Conservation (phyloP, 1,139 yeast species). For the Suhomyces guaymorum region DNA sequence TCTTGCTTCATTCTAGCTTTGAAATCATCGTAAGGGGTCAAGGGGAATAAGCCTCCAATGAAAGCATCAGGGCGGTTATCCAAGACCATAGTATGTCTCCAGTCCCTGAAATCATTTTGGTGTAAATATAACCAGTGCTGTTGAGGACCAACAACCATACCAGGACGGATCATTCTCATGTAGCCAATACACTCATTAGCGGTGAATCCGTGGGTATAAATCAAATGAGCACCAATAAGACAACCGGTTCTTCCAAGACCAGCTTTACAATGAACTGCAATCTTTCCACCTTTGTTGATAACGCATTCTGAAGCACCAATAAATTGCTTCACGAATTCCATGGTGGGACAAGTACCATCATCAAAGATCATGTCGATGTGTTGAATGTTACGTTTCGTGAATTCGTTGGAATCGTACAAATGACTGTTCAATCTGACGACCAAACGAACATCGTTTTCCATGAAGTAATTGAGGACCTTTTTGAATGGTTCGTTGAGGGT, state of each 20-base stretch:
- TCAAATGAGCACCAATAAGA: constrained; percentile 92
- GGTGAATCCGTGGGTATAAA: constrained; percentile 94
- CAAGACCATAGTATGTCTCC: constrained; percentile 92
- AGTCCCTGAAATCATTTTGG: constrained; percentile 92
- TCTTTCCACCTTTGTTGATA: constrained; percentile 80
- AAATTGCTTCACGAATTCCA: constrained; percentile 88
- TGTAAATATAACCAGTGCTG: constrained; percentile 97
- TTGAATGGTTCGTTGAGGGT: constrained; percentile 69
- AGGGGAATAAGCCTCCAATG: constrained; percentile 75
- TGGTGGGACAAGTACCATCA: constrained; percentile 96
- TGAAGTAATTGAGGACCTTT: constrained; percentile 77
- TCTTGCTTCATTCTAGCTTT: constrained; percentile 50
- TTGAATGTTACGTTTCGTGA: constrained; percentile 78
- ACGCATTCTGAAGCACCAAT: constrained; percentile 94
- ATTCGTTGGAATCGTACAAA: constrained; percentile 80
- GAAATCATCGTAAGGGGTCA: constrained; percentile 60
- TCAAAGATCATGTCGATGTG: constrained; percentile 96
- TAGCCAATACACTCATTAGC: constrained; percentile 96
- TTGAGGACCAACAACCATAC: constrained; percentile 99
- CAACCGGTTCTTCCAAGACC: constrained; percentile 98
- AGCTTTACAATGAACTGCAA: constrained; percentile 98
- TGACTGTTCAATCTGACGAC: constrained; percentile 93
- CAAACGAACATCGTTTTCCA: constrained; percentile 70
- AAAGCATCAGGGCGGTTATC: constrained; percentile 68
- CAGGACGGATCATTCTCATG: constrained; percentile 95